These are phyloP conservation scores for Coccinonectria pachysandricola DNA, from an alignment of 2,329 filamentous ascomycete species.

Conservation along the genomic window DNA sequence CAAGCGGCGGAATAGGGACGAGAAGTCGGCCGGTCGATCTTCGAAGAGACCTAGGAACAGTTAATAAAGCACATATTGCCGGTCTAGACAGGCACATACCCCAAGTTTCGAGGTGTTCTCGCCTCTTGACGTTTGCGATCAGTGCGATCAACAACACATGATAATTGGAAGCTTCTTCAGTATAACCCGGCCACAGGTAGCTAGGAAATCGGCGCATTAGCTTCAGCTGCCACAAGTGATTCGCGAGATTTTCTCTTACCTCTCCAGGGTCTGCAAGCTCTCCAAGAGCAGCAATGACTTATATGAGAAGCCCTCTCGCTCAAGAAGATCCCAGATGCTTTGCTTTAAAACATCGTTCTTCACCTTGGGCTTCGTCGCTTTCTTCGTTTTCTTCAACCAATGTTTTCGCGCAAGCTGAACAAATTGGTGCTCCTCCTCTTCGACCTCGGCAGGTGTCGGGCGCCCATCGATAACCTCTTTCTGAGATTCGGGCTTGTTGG, in stretches of 20 bases:
- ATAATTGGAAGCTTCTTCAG: constrained; percentile 78
- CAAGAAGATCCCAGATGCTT: constrained; percentile 80
- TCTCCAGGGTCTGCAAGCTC: constrained; percentile 82
- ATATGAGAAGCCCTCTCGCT: constrained; percentile 68
- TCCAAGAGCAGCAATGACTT: constrained; percentile 75
- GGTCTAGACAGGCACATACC: constrained; percentile 29
- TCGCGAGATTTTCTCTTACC: no score
- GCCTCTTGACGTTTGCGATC: constrained; percentile 77
- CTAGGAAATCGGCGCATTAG: constrained; percentile 32
- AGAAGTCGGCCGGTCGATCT: constrained; percentile 71
- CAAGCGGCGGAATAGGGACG: constrained; percentile 77
- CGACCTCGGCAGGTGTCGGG: constrained; percentile 53
- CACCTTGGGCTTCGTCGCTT: constrained; percentile 56
- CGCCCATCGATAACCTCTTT: constrained; percentile 29
- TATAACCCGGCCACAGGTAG: constrained; percentile 92
- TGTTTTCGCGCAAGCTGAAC: constrained; percentile 70
- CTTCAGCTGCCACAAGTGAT: no score
- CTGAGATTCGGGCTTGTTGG: constrained; percentile 25
- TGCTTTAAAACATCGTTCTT: constrained; percentile 79
- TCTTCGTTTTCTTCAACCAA: constrained; percentile 64
- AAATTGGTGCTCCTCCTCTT: constrained; percentile 62
- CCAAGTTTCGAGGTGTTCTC: constrained; percentile 84
- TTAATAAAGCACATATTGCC: constrained; percentile 7
- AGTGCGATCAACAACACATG: constrained; percentile 81
- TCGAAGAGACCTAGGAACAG: constrained; percentile 57